Evolutionary conservation across 441 rosid genomes (phyloP).

Genomic region (Syzygium malaccense): DNA sequence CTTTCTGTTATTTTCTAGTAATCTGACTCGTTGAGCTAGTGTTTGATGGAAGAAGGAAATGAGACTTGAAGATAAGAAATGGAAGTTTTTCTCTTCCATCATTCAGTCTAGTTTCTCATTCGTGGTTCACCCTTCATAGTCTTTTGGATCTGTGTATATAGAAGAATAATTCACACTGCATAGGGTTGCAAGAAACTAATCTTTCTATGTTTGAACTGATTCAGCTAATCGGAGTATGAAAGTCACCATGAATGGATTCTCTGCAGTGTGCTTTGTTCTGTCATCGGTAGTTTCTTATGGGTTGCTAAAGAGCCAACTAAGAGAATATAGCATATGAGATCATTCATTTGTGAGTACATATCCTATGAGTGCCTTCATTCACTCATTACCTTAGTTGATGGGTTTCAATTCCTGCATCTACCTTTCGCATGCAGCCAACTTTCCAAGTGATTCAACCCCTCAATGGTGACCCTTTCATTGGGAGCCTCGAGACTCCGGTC

Average conservation of each 20-base stretch:
- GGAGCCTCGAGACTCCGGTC: constrained; percentile 90
- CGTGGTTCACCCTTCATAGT: neutral
- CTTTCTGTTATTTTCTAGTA: neutral
- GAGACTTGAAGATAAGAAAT: neutral
- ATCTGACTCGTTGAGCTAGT: neutral
- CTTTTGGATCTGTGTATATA: neutral
- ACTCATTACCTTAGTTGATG: neutral
- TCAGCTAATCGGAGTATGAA: neutral
- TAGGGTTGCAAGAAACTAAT: neutral
- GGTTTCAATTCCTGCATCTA: neutral
- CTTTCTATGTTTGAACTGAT: neutral
- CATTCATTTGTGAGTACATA: neutral
- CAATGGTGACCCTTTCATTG: constrained; percentile 97
- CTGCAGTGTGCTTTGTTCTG: neutral
- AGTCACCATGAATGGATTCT: neutral
- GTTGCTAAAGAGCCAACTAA: neutral
- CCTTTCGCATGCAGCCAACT: constrained; percentile 46
- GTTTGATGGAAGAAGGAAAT: neutral
- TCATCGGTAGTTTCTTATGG: neutral
- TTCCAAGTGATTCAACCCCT: constrained; percentile 93
- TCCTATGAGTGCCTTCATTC: neutral
- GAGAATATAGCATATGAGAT: neutral
- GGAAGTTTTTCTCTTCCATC: neutral
- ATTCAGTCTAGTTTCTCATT: neutral
- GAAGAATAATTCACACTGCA: neutral